These are phyloP conservation scores for Stagonosporopsis chrysanthemi DNA, from an alignment of 2,329 filamentous ascomycete genomes.

Conservation along the genomic window DNA sequence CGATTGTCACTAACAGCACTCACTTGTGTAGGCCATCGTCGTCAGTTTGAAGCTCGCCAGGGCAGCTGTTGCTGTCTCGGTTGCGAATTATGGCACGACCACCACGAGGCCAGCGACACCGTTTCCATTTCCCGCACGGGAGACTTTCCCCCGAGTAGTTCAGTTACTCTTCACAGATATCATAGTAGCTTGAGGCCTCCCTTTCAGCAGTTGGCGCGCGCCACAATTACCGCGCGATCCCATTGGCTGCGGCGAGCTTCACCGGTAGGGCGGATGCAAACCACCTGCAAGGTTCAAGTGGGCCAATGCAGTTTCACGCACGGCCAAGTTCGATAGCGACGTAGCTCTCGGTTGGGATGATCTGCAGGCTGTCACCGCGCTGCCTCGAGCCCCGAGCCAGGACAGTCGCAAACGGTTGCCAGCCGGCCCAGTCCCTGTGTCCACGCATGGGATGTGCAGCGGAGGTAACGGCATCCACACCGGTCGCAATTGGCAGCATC, in stretches of 20 bases:
- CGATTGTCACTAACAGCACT: background rate
- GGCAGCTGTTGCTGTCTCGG: background rate
- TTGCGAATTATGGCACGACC: no score
- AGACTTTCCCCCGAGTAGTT: no score
- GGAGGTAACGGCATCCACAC: background rate
- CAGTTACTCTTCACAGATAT: no score
- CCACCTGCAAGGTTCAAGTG: background rate
- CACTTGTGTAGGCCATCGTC: background rate
- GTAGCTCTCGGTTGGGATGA: background rate
- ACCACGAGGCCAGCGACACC: background rate
- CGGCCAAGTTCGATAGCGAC: background rate
- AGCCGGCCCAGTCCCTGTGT: background rate
- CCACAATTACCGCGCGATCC: background rate
- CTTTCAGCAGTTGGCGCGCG: background rate
- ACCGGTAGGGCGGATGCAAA: background rate
- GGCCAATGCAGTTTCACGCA: background rate
- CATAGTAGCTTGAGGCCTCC: no score
- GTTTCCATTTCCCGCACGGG: background rate
- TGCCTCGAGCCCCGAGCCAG: slow-evolving; percentile 2
- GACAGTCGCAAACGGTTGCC: slow-evolving; percentile 6
- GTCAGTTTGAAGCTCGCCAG: background rate
- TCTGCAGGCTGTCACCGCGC: slow-evolving; percentile 1
- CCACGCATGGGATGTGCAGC: background rate
- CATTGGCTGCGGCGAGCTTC: slow-evolving; percentile 2
- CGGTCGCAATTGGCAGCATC: background rate